Evolutionary conservation across 1,284 basidiomycete species (phyloP), one percentile per base, ranked within the genome.

Genomic region (Pterulicium gracile): DNA sequence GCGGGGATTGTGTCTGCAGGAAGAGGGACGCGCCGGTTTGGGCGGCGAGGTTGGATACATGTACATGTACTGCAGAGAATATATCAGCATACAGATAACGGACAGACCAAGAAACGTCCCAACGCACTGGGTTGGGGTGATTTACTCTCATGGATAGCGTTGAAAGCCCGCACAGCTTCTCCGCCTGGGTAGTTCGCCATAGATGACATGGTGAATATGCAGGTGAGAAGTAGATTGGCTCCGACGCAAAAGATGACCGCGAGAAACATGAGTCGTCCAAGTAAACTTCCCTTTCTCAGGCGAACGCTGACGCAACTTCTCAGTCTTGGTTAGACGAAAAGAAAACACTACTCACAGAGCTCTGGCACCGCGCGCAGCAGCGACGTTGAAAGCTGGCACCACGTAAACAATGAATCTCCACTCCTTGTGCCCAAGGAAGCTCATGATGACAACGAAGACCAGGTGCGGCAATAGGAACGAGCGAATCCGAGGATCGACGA

Each of bases 351-450:
- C 81, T 52, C 60, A 88, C 81, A 90, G 57, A 61, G 68, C 75
- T 4, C 63, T 59, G 0, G 77, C 69, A 1, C 79, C 82, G 14
- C 80, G 61, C 0, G 91, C 84, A 0, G 86, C 88, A 1, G 85
- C 73, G 2, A 92, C 65, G 55, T 97, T 97, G 61, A 91, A 70
- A 0, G 81, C 58, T 0, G 95, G 93, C 0, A 97, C 74, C 10
- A 81, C 73, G 58, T 98, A 98, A 3, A 93, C 73, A 50, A 97
- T 72, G 62, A 98, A 98, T 3, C 95, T 77, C 94, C 95, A 98
- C 64, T 98, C 96, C 59, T 94, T 94, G 62, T 94, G 90, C 0
- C 77, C 83, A 0, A 98, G 68, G 15, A 61, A 66, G 56, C 89
- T 93, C 56, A 98, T 76, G 0, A 83, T 60, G 0, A 54, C 62